Evolutionary conservation across 169 alveolate genomes (phyloP).

Genomic region (Eimeria brunetti): DNA sequence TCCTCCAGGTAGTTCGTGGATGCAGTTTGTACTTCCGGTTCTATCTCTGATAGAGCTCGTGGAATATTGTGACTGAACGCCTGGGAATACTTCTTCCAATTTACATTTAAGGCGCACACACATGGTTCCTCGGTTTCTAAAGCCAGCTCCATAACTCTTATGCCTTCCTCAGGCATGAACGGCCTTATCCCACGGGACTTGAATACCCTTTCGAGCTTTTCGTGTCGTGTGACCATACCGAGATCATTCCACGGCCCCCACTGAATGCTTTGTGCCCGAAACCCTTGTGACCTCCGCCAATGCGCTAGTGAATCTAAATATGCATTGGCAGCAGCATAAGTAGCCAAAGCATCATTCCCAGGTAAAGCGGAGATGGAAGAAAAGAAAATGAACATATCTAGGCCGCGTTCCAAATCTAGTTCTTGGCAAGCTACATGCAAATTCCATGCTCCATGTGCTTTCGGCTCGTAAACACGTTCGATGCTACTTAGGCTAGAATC

Average conservation of each 20-base stretch:
- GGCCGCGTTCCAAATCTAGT: conserved; percentile 1
- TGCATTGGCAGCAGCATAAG: conserved; percentile 86
- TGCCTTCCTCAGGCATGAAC: conserved; percentile 38
- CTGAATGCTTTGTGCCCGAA: conserved; percentile 82
- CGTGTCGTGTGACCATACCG: conserved; percentile 73
- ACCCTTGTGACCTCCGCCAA: conserved; percentile 79
- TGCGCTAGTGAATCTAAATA: conserved; percentile 82
- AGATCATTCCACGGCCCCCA: conserved; percentile 87
- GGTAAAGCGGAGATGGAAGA: conserved; percentile 84
- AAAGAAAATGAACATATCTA: conserved; percentile 81
- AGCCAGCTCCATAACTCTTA: conserved; percentile 9
- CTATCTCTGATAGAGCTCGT: neutral
- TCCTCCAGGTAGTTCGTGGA: neutral
- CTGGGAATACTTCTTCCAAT: conserved; percentile 72
- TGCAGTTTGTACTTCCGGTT: neutral
- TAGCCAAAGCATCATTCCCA: conserved; percentile 84
- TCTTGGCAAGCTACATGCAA: conserved; percentile 79
- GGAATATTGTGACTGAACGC: conserved; percentile 30
- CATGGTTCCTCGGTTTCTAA: conserved; percentile 26
- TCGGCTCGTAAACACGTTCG: conserved; percentile 80
- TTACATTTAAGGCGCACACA: conserved; percentile 28
- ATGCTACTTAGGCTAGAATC: conserved; percentile 60
- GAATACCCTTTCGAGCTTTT: conserved; percentile 48
- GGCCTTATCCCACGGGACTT: conserved; percentile 64
- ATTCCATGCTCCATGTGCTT: conserved; percentile 85